Evolutionary conservation across 2,329 filamentous ascomycete species (phyloP), one percentile per base, ranked within the genome.

Genomic region (Pseudopyrenochaeta lycopersici): DNA sequence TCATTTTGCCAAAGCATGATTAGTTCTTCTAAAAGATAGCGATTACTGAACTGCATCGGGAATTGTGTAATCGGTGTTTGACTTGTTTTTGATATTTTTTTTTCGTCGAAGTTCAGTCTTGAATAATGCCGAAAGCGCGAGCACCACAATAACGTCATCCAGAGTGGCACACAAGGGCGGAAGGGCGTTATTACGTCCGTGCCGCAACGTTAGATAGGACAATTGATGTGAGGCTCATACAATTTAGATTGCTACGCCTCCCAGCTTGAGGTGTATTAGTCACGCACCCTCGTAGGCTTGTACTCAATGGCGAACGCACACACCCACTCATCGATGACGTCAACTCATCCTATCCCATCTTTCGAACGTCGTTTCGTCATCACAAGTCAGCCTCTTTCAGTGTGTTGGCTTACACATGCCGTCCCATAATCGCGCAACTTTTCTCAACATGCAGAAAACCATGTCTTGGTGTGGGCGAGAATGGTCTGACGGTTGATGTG

Each of bases 311-410:
- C 29, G 11, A 35, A 29, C 29, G 23, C 27, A 38, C 21, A 12
- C 3, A 43, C 18, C n/a, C 29, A 27, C 11, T 7, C 5, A 39
- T 43, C 45, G 15, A 56, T 56, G 53, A 56, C 53, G 53, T 48
- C 21, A 32, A 20, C 42, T 12, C 39, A 30, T 14, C 29, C 29
- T 36, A 11, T 15, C 9, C 29, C 46, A 21, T 35, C 27, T 15
- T 18, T 5, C 21, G 21, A 39, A 18, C 18, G 18, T 5, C 33
- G 18, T 32, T 12, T 14, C 9, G 23, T 52, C 44, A 48, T 38
- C 33, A 21, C 45, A 18, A 40, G 18, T 15, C 33, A 31, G 11
- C 20, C 21, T 44, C n/a, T 30, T 47, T 31, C 23, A 29, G 15
- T 4, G 33, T 18, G 39, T 30, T 11, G n/a, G 15, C 39, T 17